A percentile compares a stretch with the other conserved stretches of the same genome.
phyloP scores from a whole-genome alignment of 495 filamentous ascomycete species.

The Xylaria castorea region DNA sequence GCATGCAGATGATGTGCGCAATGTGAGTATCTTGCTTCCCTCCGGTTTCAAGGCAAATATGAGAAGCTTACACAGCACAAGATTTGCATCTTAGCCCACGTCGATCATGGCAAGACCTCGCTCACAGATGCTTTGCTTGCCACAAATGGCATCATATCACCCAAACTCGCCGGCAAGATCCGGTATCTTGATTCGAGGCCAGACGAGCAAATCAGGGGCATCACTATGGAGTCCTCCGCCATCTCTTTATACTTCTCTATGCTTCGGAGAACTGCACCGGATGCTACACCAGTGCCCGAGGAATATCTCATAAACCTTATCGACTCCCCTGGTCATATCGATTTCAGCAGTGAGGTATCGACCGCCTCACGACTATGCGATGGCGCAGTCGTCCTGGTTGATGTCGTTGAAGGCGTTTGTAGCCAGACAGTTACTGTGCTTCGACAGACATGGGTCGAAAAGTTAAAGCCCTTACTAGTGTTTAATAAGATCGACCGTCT shows the following conservation, averaged over 20 bases:
- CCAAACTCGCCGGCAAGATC: conserved; percentile 96
- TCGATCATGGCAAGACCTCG: conserved; percentile 99
- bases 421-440: conserved; percentile 98
- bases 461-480: conserved; percentile 90
- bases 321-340: conserved; percentile 96
- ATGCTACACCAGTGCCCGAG: conserved; percentile 71
- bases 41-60: conserved; percentile 32
- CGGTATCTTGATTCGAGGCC: conserved; percentile 96
- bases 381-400: conserved; percentile 93
- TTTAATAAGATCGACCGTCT: conserved; percentile 99
- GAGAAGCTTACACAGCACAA: conserved; percentile 44
- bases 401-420: conserved; percentile 97
- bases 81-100: conserved; percentile 98
- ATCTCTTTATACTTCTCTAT: conserved; percentile 98
- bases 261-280: conserved; percentile 68
- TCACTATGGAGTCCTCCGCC: conserved; percentile 99
- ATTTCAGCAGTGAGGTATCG: conserved; percentile 98
- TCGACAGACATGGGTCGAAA: conserved; percentile 93
- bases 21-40: conserved; percentile 65
- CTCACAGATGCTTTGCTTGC: conserved; percentile 95
- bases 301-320: conserved; percentile 98
- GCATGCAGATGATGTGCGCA: conserved; percentile 84
- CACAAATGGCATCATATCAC: conserved; percentile 99
- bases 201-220: conserved; percentile 95
- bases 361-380: conserved; percentile 95